A percentile compares a stretch with the other conserved stretches of the same genome.
These are phyloP conservation scores for Salvia sclarea DNA, from an alignment of 305 asterid species.

Conservation along the genomic window DNA sequence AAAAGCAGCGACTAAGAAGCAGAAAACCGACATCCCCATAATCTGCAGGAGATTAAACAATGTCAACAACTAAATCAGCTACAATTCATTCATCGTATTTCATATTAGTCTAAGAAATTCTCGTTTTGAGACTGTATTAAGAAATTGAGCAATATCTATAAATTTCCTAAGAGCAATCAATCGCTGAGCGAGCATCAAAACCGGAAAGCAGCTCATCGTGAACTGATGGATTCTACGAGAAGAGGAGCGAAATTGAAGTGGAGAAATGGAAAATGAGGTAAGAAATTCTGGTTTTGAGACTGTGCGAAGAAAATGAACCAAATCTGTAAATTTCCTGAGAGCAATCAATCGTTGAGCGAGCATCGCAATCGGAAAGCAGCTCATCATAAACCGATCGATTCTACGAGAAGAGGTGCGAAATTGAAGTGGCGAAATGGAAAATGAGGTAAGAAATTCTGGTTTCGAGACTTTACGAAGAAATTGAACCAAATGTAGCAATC, in stretches of 20 bases:
- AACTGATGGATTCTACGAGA: background rate
- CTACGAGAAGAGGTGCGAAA: too few species aligned
- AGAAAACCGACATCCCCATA: slow-evolving; percentile 73
- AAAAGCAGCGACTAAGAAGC: slow-evolving; percentile 65
- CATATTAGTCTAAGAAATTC: background rate
- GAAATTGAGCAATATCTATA: background rate
- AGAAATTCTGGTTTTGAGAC: too few species aligned
- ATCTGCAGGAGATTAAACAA: slow-evolving; percentile 50
- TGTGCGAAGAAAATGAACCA: too few species aligned
- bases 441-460: too few species aligned
- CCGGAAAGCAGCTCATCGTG: background rate
- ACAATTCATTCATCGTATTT: background rate
- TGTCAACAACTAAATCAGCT: background rate
- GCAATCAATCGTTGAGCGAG: too few species aligned
- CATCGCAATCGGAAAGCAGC: background rate
- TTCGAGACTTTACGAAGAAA: too few species aligned
- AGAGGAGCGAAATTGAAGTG: background rate
- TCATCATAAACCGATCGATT: too few species aligned
- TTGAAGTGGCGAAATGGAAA: too few species aligned
- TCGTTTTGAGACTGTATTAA: background rate
- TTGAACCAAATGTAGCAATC: too few species aligned
- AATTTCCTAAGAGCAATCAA: background rate
- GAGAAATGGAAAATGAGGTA: too few species aligned
- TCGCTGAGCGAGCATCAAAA: background rate
- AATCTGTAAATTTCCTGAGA: too few species aligned